Evolutionary conservation across 495 filamentous ascomycete species (phyloP), one percentile per base, ranked within the genome.

Genomic region (Ramalina peruviana): DNA sequence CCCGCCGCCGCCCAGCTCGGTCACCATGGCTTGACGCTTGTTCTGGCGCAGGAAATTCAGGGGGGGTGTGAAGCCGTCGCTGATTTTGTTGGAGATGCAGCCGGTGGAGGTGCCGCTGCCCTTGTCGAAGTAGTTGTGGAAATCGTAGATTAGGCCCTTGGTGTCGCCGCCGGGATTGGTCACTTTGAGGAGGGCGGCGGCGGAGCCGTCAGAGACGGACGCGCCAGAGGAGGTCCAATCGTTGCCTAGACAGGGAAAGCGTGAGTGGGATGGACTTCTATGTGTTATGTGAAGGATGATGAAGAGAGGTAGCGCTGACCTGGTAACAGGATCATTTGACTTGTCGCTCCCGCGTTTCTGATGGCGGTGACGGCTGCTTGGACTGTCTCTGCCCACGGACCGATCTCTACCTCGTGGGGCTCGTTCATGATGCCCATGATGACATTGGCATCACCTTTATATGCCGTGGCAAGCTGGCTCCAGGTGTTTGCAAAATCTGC

Each of bases 381-480:
- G 40, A 72, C 70, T 0, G 74, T 75, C 4, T 60, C 50, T 0
- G 72, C 74, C 76, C 76, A 80, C 0, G 41, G 52, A 21, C 40
- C 54, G 45, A 80, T 65, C 52, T 73, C 65, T 36, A 74, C 63
- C 48, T 67, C 57, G 52, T 77, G 75, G 4, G 78, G 76, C 58
- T 82, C 79, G 58, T 80, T 82, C 73, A 81, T 79, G 40, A 81
- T 59, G 36, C 77, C 77, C 60, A 81, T 80, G n/a, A 71, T 60
- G 21, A 79, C 62, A 13, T 70, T 72, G 4, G 62, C 43, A n/a
- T 68, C 49, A 7, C 30, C 44, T 17, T 65, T 68, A 52, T 80
- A 81, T 46, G 76, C 73, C 11, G 58, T 67, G 3, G 79, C 79
- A 9, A 83, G 55, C 56, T 78, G 70, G 4, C 54, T 58, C 79